Conservation (phyloP, 1,284 basidiomycete genomes). For the Apiotrichum gamsii region DNA sequence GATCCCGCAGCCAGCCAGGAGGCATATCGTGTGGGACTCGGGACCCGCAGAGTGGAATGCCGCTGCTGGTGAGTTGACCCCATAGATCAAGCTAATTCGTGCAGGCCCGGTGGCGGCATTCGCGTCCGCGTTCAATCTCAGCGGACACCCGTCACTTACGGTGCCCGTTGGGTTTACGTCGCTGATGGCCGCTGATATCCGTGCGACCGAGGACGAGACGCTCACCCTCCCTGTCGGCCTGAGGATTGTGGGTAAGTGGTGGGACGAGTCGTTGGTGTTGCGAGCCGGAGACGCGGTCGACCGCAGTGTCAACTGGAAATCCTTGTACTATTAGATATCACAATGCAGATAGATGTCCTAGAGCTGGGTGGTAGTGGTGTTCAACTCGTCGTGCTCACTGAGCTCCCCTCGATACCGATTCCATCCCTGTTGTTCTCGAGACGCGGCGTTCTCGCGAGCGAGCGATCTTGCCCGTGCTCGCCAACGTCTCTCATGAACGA, state of each 20-base stretch:
- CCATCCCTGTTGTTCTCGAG: no score
- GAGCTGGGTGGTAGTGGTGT: no score
- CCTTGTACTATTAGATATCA: no score
- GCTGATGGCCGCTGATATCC: constrained; percentile 5
- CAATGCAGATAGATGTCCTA: no score
- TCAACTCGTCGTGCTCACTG: no score
- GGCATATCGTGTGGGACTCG: not conserved
- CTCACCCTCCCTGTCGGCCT: constrained; percentile 43
- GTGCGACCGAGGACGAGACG: constrained; percentile 32
- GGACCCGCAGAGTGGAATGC: constrained; percentile 10
- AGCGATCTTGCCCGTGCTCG: no score
- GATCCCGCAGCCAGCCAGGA: constrained; percentile 18
- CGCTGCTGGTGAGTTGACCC: constrained; percentile 3
- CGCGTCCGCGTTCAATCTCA: constrained; percentile 36
- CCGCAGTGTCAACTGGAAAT: not conserved
- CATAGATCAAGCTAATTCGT: constrained; percentile 21
- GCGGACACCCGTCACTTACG: constrained; percentile 43
- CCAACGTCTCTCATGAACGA: no score
- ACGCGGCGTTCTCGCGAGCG: no score
- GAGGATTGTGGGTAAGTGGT: constrained; percentile 44
- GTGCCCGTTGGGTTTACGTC: constrained; percentile 38
- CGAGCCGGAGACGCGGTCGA: not conserved
- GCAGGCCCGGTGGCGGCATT: constrained; percentile 15
- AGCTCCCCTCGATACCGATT: no score
- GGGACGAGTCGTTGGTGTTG: constrained; percentile 21